Base-by-base conservation (phyloP, 371 early-diverging fungal species). In the Fennellomyces sp. region DNA sequence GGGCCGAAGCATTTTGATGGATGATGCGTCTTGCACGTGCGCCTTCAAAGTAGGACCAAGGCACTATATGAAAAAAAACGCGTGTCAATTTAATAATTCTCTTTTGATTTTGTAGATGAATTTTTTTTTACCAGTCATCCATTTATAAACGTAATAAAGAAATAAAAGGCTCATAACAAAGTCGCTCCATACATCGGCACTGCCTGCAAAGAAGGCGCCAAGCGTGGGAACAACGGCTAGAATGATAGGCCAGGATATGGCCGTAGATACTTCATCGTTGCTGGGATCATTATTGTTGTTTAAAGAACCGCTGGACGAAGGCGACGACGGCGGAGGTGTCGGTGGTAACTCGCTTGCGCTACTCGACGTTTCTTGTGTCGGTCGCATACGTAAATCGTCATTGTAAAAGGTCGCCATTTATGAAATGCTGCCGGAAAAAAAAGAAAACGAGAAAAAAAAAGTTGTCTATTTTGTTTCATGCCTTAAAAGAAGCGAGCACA, bases 21-120 rank as follows among this genome's bases (percentile, higher is more conserved):
- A 63, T 57, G 27, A 71, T 67, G 29, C 83, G 75, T 47, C 81
- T 64, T 47, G 76, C 66, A 19, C 81, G 70, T 21, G 86, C 83
- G 30, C 81, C 71, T 61, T 83, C 77, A 60, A 83, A 86, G 25
- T 83, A 68, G 39, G 82, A 74, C 86, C 86, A 86, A 26, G 86
- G 84, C 13, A 83, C 83, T 85, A 66, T 57, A 26, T 13, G 39
- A 17, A 64, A 30, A 50, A 36, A 56, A 31, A 45, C 12, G 52
- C 30, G 25, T 23, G 8, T 17, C 19, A 51, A 12, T 11, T 39
- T 39, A 39, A n/a, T 33, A 39, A 39, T 12, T 39, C n/a, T n/a
- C n/a, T n/a, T n/a, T n/a, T n/a, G n/a, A n/a, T 6, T 0, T 1
- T 39, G 17, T n/a, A n/a, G 17, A 3, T 39, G 17, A 11, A 39